Evolutionary conservation across 805 yeast species (phyloP).

Genomic region (Cyberlindnera euphorbiae): DNA sequence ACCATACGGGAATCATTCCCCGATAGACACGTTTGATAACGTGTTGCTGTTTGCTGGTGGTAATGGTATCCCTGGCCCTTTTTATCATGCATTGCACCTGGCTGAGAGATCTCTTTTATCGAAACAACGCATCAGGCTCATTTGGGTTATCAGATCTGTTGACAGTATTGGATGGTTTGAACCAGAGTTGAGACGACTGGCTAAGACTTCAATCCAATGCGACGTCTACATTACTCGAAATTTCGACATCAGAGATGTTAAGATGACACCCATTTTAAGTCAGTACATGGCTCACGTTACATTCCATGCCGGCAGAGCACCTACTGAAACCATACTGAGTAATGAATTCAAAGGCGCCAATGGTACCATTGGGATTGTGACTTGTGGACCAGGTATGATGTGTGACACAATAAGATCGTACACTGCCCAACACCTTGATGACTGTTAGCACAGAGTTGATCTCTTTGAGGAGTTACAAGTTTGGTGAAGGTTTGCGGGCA

Average conservation of each 20-base stretch:
- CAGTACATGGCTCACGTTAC: slow-evolving; percentile 23
- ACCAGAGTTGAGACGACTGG: slow-evolving; percentile 19
- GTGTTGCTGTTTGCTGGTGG: slow-evolving; percentile 46
- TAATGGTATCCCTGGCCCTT: slow-evolving; percentile 48
- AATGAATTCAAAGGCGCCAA: slow-evolving; percentile 34
- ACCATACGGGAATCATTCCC: slow-evolving; percentile 49
- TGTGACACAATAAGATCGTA: slow-evolving; percentile 50
- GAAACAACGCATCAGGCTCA: slow-evolving; percentile 37
- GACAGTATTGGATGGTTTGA: slow-evolving; percentile 47
- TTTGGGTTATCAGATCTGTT: slow-evolving; percentile 60
- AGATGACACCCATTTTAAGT: slow-evolving; percentile 1
- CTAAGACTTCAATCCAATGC: slow-evolving; percentile 33
- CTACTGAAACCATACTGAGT: slow-evolving; percentile 34
- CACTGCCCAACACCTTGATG: slow-evolving; percentile 39
- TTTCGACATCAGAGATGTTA: slow-evolving; percentile 11
- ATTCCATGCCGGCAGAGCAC: slow-evolving; percentile 44
- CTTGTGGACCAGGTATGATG: slow-evolving; percentile 65
- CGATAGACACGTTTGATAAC: slow-evolving; percentile 33
- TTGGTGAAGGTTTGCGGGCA: too few relatives aligned
- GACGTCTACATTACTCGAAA: slow-evolving; percentile 39
- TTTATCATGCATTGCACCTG: slow-evolving; percentile 34
- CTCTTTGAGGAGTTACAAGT: slow-evolving; percentile 72
- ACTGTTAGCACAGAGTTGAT: slow-evolving; percentile 49
- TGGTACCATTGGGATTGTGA: slow-evolving; percentile 47
- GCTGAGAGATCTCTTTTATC: slow-evolving; percentile 18